phyloP scores from a whole-genome alignment of 2,329 filamentous ascomycete genomes.

The Paracoccidioides brasiliensis region DNA sequence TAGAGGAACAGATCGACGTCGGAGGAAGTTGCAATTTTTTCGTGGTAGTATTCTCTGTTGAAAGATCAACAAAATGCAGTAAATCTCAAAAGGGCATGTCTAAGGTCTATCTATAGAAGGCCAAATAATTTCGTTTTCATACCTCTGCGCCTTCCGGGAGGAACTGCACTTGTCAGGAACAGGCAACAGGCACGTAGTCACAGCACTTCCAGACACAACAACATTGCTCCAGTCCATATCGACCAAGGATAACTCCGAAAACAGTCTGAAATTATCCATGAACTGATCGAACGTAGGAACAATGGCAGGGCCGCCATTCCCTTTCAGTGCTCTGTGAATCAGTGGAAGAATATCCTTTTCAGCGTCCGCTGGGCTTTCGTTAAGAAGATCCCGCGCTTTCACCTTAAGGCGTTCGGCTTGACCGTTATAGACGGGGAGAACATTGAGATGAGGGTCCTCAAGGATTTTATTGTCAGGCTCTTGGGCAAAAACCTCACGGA shows the following conservation, averaged over 20 bases:
- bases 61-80: not conserved
- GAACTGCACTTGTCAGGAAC: slow-evolving; percentile 47
- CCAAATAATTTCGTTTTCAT: not conserved
- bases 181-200: slow-evolving; percentile 64
- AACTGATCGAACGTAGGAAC: slow-evolving; percentile 58
- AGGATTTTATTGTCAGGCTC: slow-evolving; percentile 15
- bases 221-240: slow-evolving; percentile 75
- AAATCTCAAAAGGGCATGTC: not conserved
- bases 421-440: slow-evolving; percentile 17
- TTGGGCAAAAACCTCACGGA: slow-evolving; percentile 22
- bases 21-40: slow-evolving; percentile 66
- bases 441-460: slow-evolving; percentile 15
- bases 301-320: slow-evolving; percentile 51
- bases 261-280: slow-evolving; percentile 64
- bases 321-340: slow-evolving; percentile 40
- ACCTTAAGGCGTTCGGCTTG: slow-evolving; percentile 10
- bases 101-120: not conserved
- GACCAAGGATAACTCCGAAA: slow-evolving; percentile 62
- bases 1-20: slow-evolving; percentile 83
- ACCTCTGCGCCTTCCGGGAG: slow-evolving; percentile 9
- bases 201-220: slow-evolving; percentile 66
- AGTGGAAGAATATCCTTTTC: slow-evolving; percentile 19
- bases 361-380: slow-evolving; percentile 13
- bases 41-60: slow-evolving; percentile 62
- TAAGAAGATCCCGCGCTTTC: slow-evolving; percentile 14